Conservation (phyloP, 2,329 filamentous ascomycete species). For the Scedosporium minutisporum region DNA sequence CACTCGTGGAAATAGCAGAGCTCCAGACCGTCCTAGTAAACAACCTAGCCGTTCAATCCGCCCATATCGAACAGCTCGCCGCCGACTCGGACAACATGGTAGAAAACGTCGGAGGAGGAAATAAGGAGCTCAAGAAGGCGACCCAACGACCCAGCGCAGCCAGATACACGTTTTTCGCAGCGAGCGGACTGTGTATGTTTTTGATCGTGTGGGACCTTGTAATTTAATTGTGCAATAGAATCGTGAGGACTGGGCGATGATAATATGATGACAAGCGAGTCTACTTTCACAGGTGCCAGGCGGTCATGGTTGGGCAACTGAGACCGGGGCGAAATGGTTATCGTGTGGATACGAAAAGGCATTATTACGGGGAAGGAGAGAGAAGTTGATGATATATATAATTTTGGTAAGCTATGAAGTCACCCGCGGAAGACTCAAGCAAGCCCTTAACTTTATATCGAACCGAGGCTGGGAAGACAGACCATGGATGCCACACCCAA, state of each 20-base stretch:
- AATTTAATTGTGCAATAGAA: conserved; percentile 24
- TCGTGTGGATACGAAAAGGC: too few relatives aligned
- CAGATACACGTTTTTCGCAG: conserved; percentile 72
- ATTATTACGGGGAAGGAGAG: too few relatives aligned
- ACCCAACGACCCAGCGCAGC: conserved; percentile 62
- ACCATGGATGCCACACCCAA: too few relatives aligned
- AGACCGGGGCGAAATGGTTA: too few relatives aligned
- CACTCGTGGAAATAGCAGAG: conserved; percentile 83
- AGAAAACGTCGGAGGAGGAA: conserved; percentile 81
- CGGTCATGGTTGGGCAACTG: too few relatives aligned
- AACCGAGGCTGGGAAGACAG: too few relatives aligned
- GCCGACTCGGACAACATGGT: conserved; percentile 71
- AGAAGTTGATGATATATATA: too few relatives aligned
- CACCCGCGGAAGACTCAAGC: too few relatives aligned
- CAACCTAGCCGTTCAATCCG: conserved; percentile 77
- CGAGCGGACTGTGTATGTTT: conserved; percentile 63
- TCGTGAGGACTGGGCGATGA: neutral
- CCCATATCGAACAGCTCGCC: conserved; percentile 82
- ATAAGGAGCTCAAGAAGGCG: conserved; percentile 83
- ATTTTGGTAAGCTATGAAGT: too few relatives aligned
- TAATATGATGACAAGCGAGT: neutral
- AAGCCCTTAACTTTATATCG: too few relatives aligned
- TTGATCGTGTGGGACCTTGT: conserved; percentile 71
- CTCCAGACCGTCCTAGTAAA: conserved; percentile 80
- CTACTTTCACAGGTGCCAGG: neutral